These are phyloP conservation scores for Penicillium sp. DNA, from an alignment of 2,329 filamentous ascomycete species.

Conservation along the genomic window DNA sequence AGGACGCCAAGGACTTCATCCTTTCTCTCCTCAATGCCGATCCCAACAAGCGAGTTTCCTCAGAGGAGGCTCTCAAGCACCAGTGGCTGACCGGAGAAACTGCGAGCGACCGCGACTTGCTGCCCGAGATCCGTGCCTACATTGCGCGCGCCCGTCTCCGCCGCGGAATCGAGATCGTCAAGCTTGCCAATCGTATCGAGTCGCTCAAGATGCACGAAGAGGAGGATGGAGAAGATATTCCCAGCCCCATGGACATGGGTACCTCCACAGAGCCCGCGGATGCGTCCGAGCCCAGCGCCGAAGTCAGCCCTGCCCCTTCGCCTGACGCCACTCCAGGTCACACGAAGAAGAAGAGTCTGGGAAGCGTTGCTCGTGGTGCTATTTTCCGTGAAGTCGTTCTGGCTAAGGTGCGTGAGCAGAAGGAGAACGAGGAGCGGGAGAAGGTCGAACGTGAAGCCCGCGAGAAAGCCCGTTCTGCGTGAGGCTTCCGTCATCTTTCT, in stretches of 20 bases:
- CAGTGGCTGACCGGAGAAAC: slow-evolving; percentile 87
- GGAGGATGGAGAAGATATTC: slow-evolving; percentile 69
- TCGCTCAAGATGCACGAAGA: slow-evolving; percentile 91
- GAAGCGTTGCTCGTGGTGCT: slow-evolving; percentile 59
- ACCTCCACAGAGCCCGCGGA: slow-evolving; percentile 48
- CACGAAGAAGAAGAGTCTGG: slow-evolving; percentile 51
- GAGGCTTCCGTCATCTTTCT: slow-evolving; percentile 1
- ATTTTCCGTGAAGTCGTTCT: slow-evolving; percentile 94
- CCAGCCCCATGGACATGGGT: slow-evolving; percentile 56
- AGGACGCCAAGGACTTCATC: slow-evolving; percentile 95
- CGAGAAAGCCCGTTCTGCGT: slow-evolving; percentile 35
- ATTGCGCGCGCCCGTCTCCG: slow-evolving; percentile 86
- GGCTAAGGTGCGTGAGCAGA: slow-evolving; percentile 89
- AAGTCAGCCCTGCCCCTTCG: slow-evolving; percentile 16
- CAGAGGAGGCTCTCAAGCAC: slow-evolving; percentile 75
- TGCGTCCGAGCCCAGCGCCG: slow-evolving; percentile 18
- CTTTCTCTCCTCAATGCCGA: slow-evolving; percentile 72
- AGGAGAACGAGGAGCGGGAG: slow-evolving; percentile 74
- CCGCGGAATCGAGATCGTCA: slow-evolving; percentile 92
- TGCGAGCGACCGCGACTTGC: slow-evolving; percentile 91
- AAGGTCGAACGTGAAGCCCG: slow-evolving; percentile 60
- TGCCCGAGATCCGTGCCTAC: slow-evolving; percentile 94
- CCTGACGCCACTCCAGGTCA: slow-evolving; percentile 12
- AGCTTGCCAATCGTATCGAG: slow-evolving; percentile 92
- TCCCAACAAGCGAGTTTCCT: slow-evolving; percentile 71